Evolutionary conservation across 2,329 filamentous ascomycete species (phyloP), one percentile per base, ranked within the genome.

Genomic region (Penicillium sp.): DNA sequence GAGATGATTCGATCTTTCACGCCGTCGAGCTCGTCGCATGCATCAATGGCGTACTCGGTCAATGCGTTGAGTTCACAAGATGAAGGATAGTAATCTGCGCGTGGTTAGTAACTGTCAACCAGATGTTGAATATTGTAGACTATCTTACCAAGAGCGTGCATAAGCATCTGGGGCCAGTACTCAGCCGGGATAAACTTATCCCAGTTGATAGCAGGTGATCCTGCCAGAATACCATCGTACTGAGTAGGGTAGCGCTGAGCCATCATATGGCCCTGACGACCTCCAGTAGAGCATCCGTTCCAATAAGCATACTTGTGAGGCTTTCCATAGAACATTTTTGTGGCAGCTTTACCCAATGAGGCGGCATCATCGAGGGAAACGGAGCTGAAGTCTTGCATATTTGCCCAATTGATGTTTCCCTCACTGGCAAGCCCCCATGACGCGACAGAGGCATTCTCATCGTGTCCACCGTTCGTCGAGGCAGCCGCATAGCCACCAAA

Each of bases 141-240:
- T 10, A 27, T 10, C 14, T 32, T 31, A 44, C 42, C 42, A 16
- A 44, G 42, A 5, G n/a, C 42, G 16, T 58, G 53, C 65, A 70
- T 66, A 4, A 64, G 44, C n/a, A 65, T 45, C 27, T 64, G 59
- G n/a, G 61, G 54, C 59, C 63, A 68, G 51, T 57, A 60, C 18
- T 61, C 63, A 1, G 61, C 59, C 1, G 62, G 48, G 3, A 56
- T 49, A 2, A 60, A 63, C n/a, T 36, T 34, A 4, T 24, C 32
- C 34, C 34, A 42, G 21, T 54, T 54, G 3, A 54, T 54, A 14
- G 52, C 47, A 38, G 44, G 49, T 4, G 46, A 47, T 8, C 24
- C 49, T 10, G 82, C 77, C 1, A 84, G 58, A 9, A 82, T 75
- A 14, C 83, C 83, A 58, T 85, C 81, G 50, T 84, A 85, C 48